These are phyloP conservation scores for Leccinum subrobustum DNA, from an alignment of 1,284 basidiomycete genomes.

Conservation along the genomic window DNA sequence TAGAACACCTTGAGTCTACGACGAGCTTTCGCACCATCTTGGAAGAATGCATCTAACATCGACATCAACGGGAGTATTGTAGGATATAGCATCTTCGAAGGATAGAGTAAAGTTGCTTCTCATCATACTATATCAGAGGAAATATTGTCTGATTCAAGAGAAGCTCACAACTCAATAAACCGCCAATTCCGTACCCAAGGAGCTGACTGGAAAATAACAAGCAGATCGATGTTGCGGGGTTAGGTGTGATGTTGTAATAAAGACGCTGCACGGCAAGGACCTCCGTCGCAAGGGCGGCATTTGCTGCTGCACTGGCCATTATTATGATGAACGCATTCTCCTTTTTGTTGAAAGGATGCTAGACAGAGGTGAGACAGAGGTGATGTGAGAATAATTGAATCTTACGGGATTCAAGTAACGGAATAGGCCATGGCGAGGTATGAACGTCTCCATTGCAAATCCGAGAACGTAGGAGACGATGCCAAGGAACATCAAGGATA, in stretches of 20 bases:
- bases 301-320: conserved; percentile 65
- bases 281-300: conserved; percentile 63
- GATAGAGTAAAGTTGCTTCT: conserved; percentile 52
- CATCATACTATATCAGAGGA: conserved; percentile 18
- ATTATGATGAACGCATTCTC: conserved; percentile 67
- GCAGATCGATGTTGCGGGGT: conserved; percentile 53
- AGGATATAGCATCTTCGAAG: conserved; percentile 65
- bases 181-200: conserved; percentile 58
- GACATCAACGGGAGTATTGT: conserved; percentile 52
- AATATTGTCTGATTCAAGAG: neutral
- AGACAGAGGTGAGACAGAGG: conserved; percentile 8
- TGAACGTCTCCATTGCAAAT: conserved; percentile 39
- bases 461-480: conserved; percentile 43
- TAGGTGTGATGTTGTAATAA: conserved; percentile 55
- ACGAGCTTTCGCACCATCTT: conserved; percentile 43
- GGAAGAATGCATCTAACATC: conserved; percentile 57
- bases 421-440: conserved; percentile 49
- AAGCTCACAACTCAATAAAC: conserved; percentile 49
- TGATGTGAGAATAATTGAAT: conserved; percentile 8
- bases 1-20: conserved; percentile 50
- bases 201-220: conserved; percentile 62
- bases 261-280: conserved; percentile 62
- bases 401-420: conserved; percentile 56
- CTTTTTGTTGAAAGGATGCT: conserved; percentile 45
- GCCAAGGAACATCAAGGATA: conserved; percentile 53